phyloP scores from a whole-genome alignment of 257 asterid species.

The Sherardia arvensis region DNA sequence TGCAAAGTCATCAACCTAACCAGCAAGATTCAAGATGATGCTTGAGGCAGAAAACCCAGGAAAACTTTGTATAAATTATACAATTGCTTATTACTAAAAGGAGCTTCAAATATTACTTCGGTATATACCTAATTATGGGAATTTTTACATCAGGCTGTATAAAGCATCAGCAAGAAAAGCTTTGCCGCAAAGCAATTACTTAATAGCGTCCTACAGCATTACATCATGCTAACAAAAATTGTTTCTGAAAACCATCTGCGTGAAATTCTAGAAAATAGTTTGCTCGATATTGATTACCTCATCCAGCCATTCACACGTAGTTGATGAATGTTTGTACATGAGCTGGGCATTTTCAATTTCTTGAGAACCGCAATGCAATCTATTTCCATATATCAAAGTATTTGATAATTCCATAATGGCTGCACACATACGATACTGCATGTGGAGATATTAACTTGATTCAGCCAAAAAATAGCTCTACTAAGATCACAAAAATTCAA shows the following conservation, averaged over 20 bases:
- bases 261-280: not conserved
- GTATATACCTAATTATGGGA: not conserved
- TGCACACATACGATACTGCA: conserved; percentile 97
- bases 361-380: conserved; percentile 78
- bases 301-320: conserved; percentile 66
- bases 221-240: not conserved
- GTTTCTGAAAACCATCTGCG: not conserved
- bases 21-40: not conserved
- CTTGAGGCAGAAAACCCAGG: not conserved
- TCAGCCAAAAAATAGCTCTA: not conserved
- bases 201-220: not conserved
- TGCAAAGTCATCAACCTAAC: not conserved
- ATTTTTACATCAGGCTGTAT: not conserved
- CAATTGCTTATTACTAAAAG: not conserved
- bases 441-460: conserved; percentile 19
- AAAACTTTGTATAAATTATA: not conserved
- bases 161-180: not conserved
- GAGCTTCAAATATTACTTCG: not conserved
- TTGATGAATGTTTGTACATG: conserved; percentile 36
- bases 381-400: conserved; percentile 83
- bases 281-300: conserved; percentile 40
- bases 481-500: conserved; percentile 3
- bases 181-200: not conserved
- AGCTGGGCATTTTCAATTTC: conserved; percentile 74
- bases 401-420: conserved; percentile 88